Base-by-base conservation (phyloP, 2,329 filamentous ascomycete genomes). In the Pseudonectria buxi region DNA sequence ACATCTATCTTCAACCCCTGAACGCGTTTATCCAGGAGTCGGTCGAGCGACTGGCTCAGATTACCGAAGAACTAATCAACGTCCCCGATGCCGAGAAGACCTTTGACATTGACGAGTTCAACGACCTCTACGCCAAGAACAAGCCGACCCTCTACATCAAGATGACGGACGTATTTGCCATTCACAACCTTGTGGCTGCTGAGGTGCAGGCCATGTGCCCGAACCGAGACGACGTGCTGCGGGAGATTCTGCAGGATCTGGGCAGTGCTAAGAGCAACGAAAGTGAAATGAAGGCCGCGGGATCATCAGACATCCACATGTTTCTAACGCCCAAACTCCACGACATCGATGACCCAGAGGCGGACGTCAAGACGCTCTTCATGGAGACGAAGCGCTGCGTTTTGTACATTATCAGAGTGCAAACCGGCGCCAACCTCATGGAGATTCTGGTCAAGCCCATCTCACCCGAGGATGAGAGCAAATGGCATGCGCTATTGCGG, bases 81-180 rank as follows among this genome's bases (percentile, higher is more conserved):
- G 85, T 96, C 10, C 80, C 84, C 11, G 83, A 92, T 51, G 86
- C 87, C 0, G 92, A 98, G 61, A 74, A 78, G 34, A 92, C 92
- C 15, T 98, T 96, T 56, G 89, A 96, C 60, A 95, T 98, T 57
- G 92, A 98, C 57, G 92, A 96, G 59, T 98, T 92, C 75, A 96
- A 95, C 57, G 92, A 98, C 55, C 74, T 98, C 6, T 96, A 96
- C 57, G 86, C 90, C 37, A 89, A 94, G 59, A 92, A 88, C 45
- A 95, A 95, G 62, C 92, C 92, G 6, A 96, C 90, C 0, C 72
- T 98, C n/a, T 98, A 96, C 67, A 95, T 98, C 69, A 98, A 98
- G 67, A 90, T 98, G 77, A 78, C 85, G 12, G 92, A 98, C 58
- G 89, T 98, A 38, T 96, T 98, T 59, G 86, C 90, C 32, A 90